phyloP scores from a whole-genome alignment of 805 yeast species.

The Brettanomyces nanus region DNA sequence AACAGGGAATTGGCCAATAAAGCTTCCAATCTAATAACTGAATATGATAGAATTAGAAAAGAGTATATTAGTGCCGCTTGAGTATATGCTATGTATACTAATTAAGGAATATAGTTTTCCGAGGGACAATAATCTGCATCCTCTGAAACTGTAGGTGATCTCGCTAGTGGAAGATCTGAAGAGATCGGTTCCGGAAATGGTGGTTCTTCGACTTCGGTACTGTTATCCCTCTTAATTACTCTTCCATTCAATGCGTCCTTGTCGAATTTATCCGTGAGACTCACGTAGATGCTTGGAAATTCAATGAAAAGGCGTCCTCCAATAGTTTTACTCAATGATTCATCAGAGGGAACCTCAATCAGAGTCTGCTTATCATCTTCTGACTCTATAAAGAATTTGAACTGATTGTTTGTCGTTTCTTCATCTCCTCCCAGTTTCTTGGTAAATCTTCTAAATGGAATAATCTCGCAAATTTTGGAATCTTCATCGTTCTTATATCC shows the following conservation, averaged over 20 bases:
- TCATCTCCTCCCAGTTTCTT: neutral
- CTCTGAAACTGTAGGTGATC: no score
- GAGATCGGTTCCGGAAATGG: no score
- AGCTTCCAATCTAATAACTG: conserved; percentile 7
- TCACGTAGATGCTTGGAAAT: conserved; percentile 61
- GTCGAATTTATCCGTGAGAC: conserved; percentile 13
- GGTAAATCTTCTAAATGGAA: conserved; percentile 26
- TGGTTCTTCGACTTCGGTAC: no score
- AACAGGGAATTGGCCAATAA: conserved; percentile 14
- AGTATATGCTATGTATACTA: no score
- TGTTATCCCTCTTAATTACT: no score
- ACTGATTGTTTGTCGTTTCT: neutral
- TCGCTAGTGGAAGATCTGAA: no score
- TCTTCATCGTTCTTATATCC: conserved; percentile 37
- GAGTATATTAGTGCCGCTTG: conserved; percentile 12
- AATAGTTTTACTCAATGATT: conserved; percentile 39
- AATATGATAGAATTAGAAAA: conserved; percentile 10
- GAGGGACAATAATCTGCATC: conserved; percentile 4
- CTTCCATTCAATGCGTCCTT: no score
- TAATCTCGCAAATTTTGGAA: conserved; percentile 26
- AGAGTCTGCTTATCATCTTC: conserved; percentile 20
- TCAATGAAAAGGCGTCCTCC: conserved; percentile 59
- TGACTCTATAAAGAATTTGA: conserved; percentile 9
- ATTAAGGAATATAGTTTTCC: neutral
- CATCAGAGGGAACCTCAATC: conserved; percentile 23